A percentile compares a stretch with the other conserved stretches of the same genome.
Conservation (phyloP, 2,329 filamentous ascomycete species). For the Trichoderma endophyticum region DNA sequence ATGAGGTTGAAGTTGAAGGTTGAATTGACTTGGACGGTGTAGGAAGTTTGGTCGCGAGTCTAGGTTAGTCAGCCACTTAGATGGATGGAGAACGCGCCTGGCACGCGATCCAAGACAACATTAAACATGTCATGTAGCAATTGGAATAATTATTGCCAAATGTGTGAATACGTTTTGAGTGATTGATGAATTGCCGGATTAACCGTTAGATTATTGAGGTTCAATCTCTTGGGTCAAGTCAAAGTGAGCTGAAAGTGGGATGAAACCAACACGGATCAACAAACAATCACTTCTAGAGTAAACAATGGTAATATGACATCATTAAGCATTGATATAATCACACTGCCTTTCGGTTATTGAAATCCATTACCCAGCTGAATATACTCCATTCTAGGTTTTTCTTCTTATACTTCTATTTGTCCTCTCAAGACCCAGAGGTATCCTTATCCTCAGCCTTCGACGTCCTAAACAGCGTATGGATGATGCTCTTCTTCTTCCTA, state of each 20-base stretch:
- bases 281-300: background rate
- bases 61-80: slow-evolving; percentile 1
- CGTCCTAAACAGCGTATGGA: slow-evolving; percentile 20
- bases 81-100: background rate
- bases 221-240: background rate
- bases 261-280: background rate
- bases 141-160: background rate
- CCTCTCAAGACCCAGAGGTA: background rate
- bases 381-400: no score
- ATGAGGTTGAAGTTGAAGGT: background rate
- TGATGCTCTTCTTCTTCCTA: slow-evolving; percentile 21
- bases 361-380: background rate
- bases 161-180: background rate
- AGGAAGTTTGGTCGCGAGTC: background rate
- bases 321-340: background rate
- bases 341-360: fast-evolving
- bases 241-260: background rate
- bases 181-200: background rate
- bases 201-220: background rate
- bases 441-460: background rate
- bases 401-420: background rate
- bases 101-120: background rate
- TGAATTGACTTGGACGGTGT: background rate
- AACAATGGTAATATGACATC: background rate
- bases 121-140: background rate